Conservation (phyloP, 768 basidiomycete genomes). For the Cystofilobasidium capitatum region DNA sequence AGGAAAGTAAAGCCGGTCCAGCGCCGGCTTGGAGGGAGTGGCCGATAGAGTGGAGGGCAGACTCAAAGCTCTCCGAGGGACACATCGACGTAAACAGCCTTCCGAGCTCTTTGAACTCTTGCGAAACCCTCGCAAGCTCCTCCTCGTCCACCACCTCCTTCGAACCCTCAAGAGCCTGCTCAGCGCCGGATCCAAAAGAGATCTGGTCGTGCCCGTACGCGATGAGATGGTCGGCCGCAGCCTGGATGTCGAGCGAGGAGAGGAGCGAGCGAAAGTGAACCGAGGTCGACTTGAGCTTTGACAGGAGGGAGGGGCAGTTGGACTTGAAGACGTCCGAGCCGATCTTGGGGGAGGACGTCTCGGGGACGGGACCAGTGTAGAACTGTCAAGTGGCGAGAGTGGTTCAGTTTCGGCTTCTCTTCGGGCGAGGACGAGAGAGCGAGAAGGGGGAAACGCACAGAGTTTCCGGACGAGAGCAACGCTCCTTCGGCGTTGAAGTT, state of each 20-base stretch:
- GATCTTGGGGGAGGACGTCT: background rate
- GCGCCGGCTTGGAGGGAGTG: background rate
- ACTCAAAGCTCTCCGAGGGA: slow-evolving; percentile 10
- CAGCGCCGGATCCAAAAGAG: background rate
- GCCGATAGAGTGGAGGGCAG: slow-evolving; percentile 1
- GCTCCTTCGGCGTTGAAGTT: slow-evolving; percentile 70
- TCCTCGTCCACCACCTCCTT: slow-evolving; percentile 25
- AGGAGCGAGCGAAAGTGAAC: slow-evolving; percentile 14
- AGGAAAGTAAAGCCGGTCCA: slow-evolving; percentile 31
- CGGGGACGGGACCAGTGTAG: slow-evolving; percentile 4
- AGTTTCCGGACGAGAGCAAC: slow-evolving; percentile 78
- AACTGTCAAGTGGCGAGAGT: slow-evolving; percentile 7
- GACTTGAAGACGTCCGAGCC: background rate
- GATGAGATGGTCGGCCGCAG: slow-evolving; percentile 20
- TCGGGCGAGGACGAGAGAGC: background rate
- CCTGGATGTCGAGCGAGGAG: slow-evolving; percentile 8
- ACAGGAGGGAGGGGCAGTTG: slow-evolving; percentile 30
- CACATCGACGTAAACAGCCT: slow-evolving; percentile 12
- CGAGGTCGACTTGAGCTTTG: slow-evolving; percentile 15
- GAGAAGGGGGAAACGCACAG: slow-evolving; percentile 34
- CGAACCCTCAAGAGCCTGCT: slow-evolving; percentile 28
- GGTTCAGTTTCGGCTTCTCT: too few relatives aligned
- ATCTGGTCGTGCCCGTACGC: slow-evolving; percentile 25
- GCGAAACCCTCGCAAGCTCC: slow-evolving; percentile 30
- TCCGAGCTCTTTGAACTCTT: slow-evolving; percentile 27